Base-by-base conservation (phyloP, 1,284 basidiomycete species). In the Salmacisia buchloeana region DNA sequence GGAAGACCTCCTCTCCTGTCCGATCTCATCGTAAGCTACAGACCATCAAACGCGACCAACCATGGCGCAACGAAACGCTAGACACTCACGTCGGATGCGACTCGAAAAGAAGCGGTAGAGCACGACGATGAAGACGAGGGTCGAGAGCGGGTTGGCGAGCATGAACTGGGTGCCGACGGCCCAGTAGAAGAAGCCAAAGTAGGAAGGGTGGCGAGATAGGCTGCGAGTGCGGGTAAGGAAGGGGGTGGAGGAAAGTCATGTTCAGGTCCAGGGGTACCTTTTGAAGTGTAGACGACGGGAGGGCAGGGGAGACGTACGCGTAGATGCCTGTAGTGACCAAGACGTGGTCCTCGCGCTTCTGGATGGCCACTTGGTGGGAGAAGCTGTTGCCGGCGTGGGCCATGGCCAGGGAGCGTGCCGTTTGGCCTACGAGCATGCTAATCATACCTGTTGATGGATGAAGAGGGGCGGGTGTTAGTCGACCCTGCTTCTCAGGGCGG, bases 141-240 rank as follows among this genome's bases (percentile, higher is more conserved):
- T 88, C 13, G 87, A 87, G 27, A 93, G 43, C 0, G 90, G 85
- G 79, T 98, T 98, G 73, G 91, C 91, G 29, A 98, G 83, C 2
- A 93, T 85, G n/a, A 98, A 80, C 78, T 98, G 94, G 0, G 94
- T 97, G 1, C 92, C 92, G 34, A 98, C 74, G 0, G 93, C 94
- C 94, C 94, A 98, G 81, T 94, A 97, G 81, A 90, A 96, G 83
- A 98, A 99, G 2, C 94, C 96, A 0, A 91, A 86, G 74, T 99
- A 99, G 0, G 93, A 96, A 9, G 96, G 96, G 80, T 99, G 96
- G 3, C 96, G 87, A 64, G 88, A 89, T 85, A 87, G 91, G 27
- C 91, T 93, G 70, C 9, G 57, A n/a, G n/a, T n/a, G n/a, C n/a
- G 15, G 27, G 59, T 33, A 39, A 18, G 33, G n/a, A 63, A 54